Conservation (phyloP, 768 basidiomycete genomes). For the Leccinum variicolor region DNA sequence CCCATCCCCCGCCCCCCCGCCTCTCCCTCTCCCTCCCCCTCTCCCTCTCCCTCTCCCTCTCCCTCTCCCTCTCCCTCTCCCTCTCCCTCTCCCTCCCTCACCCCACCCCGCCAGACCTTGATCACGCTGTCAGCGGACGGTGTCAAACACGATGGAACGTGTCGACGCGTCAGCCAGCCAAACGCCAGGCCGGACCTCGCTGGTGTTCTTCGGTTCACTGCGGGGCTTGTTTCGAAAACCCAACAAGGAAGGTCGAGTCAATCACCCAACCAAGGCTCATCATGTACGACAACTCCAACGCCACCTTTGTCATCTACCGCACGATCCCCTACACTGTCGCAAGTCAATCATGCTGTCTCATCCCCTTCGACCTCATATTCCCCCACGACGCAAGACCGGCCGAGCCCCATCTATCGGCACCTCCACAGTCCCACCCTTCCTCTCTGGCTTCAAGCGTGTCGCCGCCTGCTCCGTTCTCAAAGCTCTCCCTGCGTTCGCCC, state of each 20-base stretch:
- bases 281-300: background rate
- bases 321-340: background rate
- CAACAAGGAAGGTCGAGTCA: conserved; percentile 10
- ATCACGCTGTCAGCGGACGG: too few relatives aligned
- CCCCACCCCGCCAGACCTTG: too few relatives aligned
- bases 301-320: background rate
- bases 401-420: background rate
- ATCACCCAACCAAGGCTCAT: background rate
- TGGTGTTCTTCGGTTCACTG: too few relatives aligned
- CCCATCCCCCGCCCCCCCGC: too few relatives aligned
- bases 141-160: too few relatives aligned
- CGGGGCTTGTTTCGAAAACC: too few relatives aligned
- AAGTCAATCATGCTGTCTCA: background rate
- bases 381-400: background rate
- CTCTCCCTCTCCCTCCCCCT: too few relatives aligned
- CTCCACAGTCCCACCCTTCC: background rate
- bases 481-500: conserved; percentile 45
- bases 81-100: too few relatives aligned
- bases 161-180: too few relatives aligned
- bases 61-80: too few relatives aligned
- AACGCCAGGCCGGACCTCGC: too few relatives aligned
- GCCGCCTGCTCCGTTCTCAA: conserved; percentile 49
- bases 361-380: conserved; percentile 2
- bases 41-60: too few relatives aligned
- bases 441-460: conserved; percentile 29